A percentile compares a stretch with the other conserved stretches of the same genome.
These are phyloP conservation scores for Saccharomycopsis sp. DNA, from an alignment of 805 yeast genomes.

Conservation along the genomic window DNA sequence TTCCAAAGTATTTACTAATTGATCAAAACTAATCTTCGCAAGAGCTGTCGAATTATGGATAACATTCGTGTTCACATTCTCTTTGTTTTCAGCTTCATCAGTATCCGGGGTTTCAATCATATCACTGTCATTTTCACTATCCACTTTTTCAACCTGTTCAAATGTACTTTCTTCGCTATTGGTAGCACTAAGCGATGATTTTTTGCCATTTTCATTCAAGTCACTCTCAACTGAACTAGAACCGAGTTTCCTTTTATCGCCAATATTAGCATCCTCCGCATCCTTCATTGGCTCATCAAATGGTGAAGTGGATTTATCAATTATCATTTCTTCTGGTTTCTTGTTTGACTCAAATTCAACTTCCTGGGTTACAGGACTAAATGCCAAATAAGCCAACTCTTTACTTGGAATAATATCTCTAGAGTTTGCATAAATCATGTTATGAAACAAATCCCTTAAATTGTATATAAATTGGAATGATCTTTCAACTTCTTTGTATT, in stretches of 20 bases:
- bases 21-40: constrained; percentile 35
- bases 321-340: not conserved
- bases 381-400: constrained; percentile 83
- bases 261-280: not conserved
- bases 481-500: constrained; percentile 69
- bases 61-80: not conserved
- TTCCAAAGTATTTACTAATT: constrained; percentile 67
- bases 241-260: not conserved
- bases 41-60: not conserved
- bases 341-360: constrained; percentile 45
- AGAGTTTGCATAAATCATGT: constrained; percentile 55
- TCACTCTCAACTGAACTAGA: not conserved
- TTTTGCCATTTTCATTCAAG: not conserved
- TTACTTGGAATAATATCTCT: constrained; percentile 74
- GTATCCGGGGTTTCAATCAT: constrained; percentile 13
- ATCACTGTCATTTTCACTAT: constrained; percentile 26
- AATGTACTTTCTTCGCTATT: no score
- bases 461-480: constrained; percentile 77
- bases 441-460: constrained; percentile 58
- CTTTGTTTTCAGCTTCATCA: constrained; percentile 16
- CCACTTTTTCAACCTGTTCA: not conserved
- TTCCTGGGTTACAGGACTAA: constrained; percentile 61
- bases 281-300: not conserved
- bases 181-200: no score
- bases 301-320: no score